These are phyloP conservation scores for Dillenia turbinata DNA, from an alignment of 164 flowering plant genomes.

Conservation along the genomic window DNA sequence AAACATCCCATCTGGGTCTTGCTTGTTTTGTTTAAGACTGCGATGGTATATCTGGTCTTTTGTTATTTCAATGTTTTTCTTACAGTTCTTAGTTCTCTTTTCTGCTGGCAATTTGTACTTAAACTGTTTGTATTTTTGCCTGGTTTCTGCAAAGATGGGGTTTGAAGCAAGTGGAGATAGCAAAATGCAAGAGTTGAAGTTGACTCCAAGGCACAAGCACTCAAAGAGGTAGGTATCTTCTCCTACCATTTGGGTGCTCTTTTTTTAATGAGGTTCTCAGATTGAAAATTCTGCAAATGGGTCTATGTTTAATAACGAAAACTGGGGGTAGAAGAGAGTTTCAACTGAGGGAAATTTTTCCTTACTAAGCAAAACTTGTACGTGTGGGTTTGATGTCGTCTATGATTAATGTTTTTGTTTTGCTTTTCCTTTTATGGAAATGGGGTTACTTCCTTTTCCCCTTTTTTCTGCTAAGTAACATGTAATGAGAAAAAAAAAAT, in stretches of 20 bases:
- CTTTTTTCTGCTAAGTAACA: not conserved
- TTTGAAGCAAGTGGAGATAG: conserved; percentile 11
- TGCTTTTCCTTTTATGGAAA: not conserved
- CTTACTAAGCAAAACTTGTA: no score
- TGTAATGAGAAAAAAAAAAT: not conserved
- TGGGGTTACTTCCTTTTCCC: not conserved
- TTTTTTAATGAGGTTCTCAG: not conserved
- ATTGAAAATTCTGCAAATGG: not conserved
- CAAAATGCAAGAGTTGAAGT: conserved; percentile 25
- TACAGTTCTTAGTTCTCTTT: conserved; percentile 11
- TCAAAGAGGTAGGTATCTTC: conserved; percentile 35
- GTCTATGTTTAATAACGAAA: not conserved
- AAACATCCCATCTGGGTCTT: conserved; percentile 16
- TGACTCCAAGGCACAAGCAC: conserved; percentile 35
- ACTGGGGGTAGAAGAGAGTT: not conserved
- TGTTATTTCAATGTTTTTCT: conserved; percentile 6
- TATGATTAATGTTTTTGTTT: no score
- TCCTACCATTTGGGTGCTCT: not conserved
- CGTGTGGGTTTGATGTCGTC: no score
- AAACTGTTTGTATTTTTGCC: conserved; percentile 28
- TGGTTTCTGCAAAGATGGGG: conserved; percentile 15
- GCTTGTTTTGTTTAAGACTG: conserved; percentile 5
- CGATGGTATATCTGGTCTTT: not conserved
- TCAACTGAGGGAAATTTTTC: no score
- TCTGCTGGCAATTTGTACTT: conserved; percentile 11